A percentile compares a stretch with the other conserved stretches of the same genome.
Conservation (phyloP, 495 filamentous ascomycete species). For the Aspergillus ostianus region DNA sequence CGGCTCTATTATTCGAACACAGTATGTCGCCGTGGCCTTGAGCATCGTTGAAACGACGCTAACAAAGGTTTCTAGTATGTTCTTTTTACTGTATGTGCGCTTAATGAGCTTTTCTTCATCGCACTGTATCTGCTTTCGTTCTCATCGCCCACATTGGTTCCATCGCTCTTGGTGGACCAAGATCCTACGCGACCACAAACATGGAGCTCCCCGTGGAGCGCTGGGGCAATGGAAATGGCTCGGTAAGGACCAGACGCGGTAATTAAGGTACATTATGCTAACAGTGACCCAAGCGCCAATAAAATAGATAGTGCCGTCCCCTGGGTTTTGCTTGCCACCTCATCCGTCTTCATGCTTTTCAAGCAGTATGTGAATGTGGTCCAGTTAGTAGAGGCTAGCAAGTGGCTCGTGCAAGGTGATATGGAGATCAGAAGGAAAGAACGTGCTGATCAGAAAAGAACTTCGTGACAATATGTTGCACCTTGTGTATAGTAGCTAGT, state of each 20-base stretch:
- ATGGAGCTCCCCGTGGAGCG: conserved; percentile 3
- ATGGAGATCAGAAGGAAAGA: conserved; percentile 29
- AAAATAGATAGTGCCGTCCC: background rate
- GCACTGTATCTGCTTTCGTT: conserved; percentile 86
- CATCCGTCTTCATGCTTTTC: conserved; percentile 56
- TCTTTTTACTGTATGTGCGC: no score
- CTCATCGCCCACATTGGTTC: conserved; percentile 63
- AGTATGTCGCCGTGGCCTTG: conserved; percentile 50
- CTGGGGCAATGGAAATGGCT: conserved; percentile 9
- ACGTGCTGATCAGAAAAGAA: background rate
- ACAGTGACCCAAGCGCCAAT: background rate
- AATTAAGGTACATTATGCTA: background rate
- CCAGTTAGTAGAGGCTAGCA: conserved; percentile 78
- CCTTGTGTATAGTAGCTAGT: no score
- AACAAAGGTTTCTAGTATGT: no score
- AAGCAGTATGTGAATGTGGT: conserved; percentile 84
- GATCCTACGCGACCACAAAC: conserved; percentile 20
- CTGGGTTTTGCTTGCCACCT: background rate
- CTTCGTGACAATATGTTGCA: no score
- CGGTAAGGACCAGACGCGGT: background rate
- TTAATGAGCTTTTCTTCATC: no score
- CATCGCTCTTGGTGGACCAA: background rate
- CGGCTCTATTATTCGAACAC: conserved; percentile 87
- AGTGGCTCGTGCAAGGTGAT: conserved; percentile 80
- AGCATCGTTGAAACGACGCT: no score